phyloP scores from a whole-genome alignment of 768 basidiomycete genomes.

The Tricholoma terreum region DNA sequence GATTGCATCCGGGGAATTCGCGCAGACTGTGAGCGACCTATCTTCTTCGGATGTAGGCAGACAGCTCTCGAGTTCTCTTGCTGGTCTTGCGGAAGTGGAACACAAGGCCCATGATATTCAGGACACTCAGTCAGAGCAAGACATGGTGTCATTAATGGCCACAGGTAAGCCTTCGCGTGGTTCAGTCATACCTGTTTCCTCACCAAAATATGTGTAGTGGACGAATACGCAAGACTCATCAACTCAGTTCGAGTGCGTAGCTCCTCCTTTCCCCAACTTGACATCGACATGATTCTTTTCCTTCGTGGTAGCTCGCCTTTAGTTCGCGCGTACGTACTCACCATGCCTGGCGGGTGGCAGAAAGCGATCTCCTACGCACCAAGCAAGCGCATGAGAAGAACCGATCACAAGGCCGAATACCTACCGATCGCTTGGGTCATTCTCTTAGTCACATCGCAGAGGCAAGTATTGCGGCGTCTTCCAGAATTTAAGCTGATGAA shows the following conservation, averaged over 20 bases:
- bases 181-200: neutral
- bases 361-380: constrained; percentile 68
- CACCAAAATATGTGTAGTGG: constrained; percentile 42
- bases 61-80: constrained; percentile 67
- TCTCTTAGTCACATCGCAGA: constrained; percentile 82
- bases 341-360: constrained; percentile 75
- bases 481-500: neutral
- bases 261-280: neutral
- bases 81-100: constrained; percentile 71
- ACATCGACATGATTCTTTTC: neutral
- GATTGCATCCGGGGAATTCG: constrained; percentile 72
- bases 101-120: constrained; percentile 71
- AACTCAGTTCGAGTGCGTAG: constrained; percentile 75
- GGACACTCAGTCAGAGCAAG: constrained; percentile 73
- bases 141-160: constrained; percentile 76
- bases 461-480: constrained; percentile 37
- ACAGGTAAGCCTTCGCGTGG: constrained; percentile 45
- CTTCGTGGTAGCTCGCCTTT: constrained; percentile 68
- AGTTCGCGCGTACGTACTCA: constrained; percentile 82
- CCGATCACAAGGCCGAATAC: constrained; percentile 70
- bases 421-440: constrained; percentile 65
- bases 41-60: constrained; percentile 73
- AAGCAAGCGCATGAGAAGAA: constrained; percentile 81
- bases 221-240: constrained; percentile 92
- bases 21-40: constrained; percentile 65